Base-by-base conservation (phyloP, 805 yeast species). In the Lipomyces mesembrius region DNA sequence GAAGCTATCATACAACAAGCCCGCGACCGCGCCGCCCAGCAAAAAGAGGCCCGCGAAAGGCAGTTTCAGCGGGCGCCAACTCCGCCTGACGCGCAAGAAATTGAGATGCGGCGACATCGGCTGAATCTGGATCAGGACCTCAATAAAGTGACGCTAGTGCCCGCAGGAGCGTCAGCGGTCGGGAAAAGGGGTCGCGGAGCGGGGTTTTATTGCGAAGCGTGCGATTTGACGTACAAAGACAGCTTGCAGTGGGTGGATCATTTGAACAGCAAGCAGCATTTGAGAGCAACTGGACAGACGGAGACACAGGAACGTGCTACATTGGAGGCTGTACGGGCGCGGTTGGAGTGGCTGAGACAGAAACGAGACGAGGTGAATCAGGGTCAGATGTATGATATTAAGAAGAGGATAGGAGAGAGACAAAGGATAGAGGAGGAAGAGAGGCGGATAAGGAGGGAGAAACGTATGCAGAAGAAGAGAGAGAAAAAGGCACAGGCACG, bases 131-230 rank as follows among this genome's bases (percentile, higher is more conserved):
- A 74, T 57, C 74, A 71, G 43, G 78, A 77, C 43, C 66, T 78
- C n/a, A 78, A 77, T 55, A 70, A 77, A 57, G 75, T 76, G 25
- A 73, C 74, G 20, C 71, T 78, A 17, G 79, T 78, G 27, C 79
- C 79, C 3, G 77, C 76, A 2, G 76, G 76, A 7, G 74, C 78
- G 7, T 72, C 76, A 1, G 67, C 75, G 20, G 71, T 81, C 6
- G 79, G 80, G 75, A 62, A 77, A 72, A 56, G 79, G 68, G 86
- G 92, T 62, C 83, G 83, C 63, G 85, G 90, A 32, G 90, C 91
- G 67, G 97, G 98, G 27, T 94, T 94, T 77, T 84, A 84, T 72
- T 95, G 99, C 78, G 90, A 88, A 11, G 77, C 85, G 1, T 95
- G 99, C 77, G 85, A 88, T 69, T 77, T 91, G 65, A 88, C 94